These are phyloP conservation scores for Hyaloperonospora brassicae DNA, from an alignment of 352 stramenopile genomes.

Conservation along the genomic window DNA sequence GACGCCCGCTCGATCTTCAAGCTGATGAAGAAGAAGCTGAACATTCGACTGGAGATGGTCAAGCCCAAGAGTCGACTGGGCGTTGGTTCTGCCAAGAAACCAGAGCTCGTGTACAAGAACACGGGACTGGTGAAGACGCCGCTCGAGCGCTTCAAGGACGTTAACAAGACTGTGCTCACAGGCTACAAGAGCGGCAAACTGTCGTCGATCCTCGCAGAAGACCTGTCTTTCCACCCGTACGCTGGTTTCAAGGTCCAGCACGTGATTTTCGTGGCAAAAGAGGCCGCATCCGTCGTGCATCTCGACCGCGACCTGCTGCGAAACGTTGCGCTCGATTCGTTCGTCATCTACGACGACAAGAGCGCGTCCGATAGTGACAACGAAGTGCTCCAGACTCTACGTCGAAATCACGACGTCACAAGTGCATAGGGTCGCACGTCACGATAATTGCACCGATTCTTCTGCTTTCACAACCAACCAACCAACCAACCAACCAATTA, in stretches of 20 bases:
- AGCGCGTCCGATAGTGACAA: slow-evolving; percentile 20
- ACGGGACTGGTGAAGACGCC: slow-evolving; percentile 64
- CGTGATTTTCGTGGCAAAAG: slow-evolving; percentile 55
- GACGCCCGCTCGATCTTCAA: slow-evolving; percentile 50
- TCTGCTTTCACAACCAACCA: no score
- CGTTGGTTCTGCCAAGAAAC: slow-evolving; percentile 54
- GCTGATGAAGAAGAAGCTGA: slow-evolving; percentile 49
- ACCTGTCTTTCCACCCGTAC: slow-evolving; percentile 60
- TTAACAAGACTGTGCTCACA: slow-evolving; percentile 49
- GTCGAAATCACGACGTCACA: slow-evolving; percentile 24
- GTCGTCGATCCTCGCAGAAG: slow-evolving; percentile 50
- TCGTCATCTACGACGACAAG: slow-evolving; percentile 40
- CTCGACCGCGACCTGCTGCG: slow-evolving; percentile 38
- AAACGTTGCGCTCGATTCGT: slow-evolving; percentile 40
- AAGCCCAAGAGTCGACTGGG: slow-evolving; percentile 51
- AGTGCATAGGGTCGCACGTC: slow-evolving; percentile 9
- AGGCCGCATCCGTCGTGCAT: slow-evolving; percentile 30
- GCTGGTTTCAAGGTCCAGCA: slow-evolving; percentile 45
- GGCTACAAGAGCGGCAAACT: slow-evolving; percentile 59
- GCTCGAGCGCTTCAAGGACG: slow-evolving; percentile 54
- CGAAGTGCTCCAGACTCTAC: slow-evolving; percentile 30
- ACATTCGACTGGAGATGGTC: slow-evolving; percentile 42
- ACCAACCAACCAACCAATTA: no score
- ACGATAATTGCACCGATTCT: background rate
- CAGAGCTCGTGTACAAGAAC: slow-evolving; percentile 46